Conservation (phyloP, 257 asterid genomes). For the Parsonsia alboflavescens region DNA sequence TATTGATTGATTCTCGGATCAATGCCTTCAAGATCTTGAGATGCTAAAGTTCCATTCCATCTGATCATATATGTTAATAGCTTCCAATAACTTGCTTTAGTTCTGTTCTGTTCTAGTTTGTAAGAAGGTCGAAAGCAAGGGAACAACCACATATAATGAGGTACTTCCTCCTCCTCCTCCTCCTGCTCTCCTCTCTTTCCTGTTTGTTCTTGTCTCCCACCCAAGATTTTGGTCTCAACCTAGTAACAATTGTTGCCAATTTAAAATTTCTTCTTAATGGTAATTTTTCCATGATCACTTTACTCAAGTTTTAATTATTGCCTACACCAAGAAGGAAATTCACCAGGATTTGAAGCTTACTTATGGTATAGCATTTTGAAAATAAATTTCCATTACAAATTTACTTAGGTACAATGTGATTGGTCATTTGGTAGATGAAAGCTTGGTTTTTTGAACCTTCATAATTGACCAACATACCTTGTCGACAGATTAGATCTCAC, state of each 20-base stretch:
- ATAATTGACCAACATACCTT: neutral
- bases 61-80: neutral
- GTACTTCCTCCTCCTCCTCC: slow-evolving; percentile 5
- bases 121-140: slow-evolving; percentile 24
- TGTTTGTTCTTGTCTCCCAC: neutral
- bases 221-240: neutral
- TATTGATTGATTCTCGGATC: neutral
- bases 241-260: neutral
- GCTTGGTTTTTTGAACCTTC: neutral
- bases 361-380: neutral
- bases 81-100: neutral
- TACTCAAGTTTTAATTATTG: neutral
- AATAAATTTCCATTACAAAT: neutral
- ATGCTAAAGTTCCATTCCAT: neutral
- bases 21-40: neutral
- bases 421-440: neutral
- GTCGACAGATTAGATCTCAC: neutral
- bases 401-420: neutral
- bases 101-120: slow-evolving; percentile 18
- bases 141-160: slow-evolving; percentile 22
- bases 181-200: neutral
- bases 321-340: neutral
- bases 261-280: neutral
- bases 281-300: neutral
- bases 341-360: neutral